phyloP scores from a whole-genome alignment of 306 rosid genomes.

The Styphnolobium japonicum region DNA sequence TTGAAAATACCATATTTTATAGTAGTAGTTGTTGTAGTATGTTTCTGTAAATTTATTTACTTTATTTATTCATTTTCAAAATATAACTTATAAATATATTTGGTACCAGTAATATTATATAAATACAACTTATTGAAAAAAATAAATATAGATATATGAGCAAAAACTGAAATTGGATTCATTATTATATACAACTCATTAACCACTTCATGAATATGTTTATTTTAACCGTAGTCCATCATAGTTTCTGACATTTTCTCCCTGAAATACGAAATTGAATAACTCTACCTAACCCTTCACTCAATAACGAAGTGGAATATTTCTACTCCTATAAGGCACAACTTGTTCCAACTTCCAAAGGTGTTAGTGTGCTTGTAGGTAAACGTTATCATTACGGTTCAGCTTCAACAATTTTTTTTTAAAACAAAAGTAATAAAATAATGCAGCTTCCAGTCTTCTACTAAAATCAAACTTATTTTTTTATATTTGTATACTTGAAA shows the following conservation, averaged over 20 bases:
- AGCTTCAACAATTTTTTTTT: not conserved
- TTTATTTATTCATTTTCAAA: not conserved
- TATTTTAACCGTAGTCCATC: not conserved
- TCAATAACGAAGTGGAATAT: not conserved
- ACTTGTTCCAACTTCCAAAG: not conserved
- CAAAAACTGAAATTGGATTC: not conserved
- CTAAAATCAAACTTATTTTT: not conserved
- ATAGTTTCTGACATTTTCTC: not conserved
- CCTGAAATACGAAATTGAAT: not conserved
- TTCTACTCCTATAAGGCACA: not conserved
- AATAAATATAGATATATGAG: not conserved
- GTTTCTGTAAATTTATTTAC: not conserved
- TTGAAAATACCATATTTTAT: no score
- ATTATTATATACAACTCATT: not conserved
- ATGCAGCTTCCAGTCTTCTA: not conserved
- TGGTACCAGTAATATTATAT: no score
- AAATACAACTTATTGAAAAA: not conserved
- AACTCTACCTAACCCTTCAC: not conserved
- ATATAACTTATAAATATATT: no score
- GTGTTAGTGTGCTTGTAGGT: not conserved
- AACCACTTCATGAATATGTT: not conserved
- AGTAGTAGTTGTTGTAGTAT: no score
- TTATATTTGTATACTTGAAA: not conserved
- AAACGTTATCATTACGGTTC: not conserved
- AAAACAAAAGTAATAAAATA: no score